Evolutionary conservation across 2,329 filamentous ascomycete genomes (phyloP), one percentile per base, ranked within the genome.

Genomic region (Pseudogymnoascus sp.): DNA sequence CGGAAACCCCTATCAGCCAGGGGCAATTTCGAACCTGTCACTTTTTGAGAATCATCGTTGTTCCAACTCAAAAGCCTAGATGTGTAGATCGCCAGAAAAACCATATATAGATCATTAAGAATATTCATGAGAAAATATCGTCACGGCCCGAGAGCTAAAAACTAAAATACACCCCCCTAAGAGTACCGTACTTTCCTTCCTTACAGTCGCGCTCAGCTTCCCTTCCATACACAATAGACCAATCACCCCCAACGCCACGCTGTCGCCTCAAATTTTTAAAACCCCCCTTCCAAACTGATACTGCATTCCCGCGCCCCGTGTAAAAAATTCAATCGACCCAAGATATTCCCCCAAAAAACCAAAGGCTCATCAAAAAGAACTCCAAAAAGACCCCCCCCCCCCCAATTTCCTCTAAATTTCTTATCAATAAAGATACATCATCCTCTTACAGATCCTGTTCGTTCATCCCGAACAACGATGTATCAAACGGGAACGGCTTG

Each of bases 401-500:
- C 36, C 39, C n/a, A n/a, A n/a, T 23, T n/a, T 61, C 60, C 62
- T 28, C 57, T n/a, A 39, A 57, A 61, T 28, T 28, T 34, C 7
- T 54, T 62, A n/a, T 63, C 72, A 73, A 68, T 68, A 67, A 54
- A 54, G 48, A 54, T 54, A 34, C 48, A 54, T 54, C 48, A 48
- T 8, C 25, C 57, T 61, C 57, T 41, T 61, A 61, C 57, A 61
- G 37, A 19, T 41, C 57, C 11, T 41, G 31, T 13, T 72, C 73
- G 65, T 79, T 76, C 69, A 81, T 71, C 23, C 74, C 75, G 69
- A 77, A 82, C 13, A 79, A 66, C 6, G 73, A 75, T 54, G 77
- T 77, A 65, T 86, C 83, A 63, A 86, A 74, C 67, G 77, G 70
- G 66, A 84, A 83, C 0, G 81, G 78, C 72, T 85, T 84, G 62